Percentiles rank a stretch among this genome's conserved stretches.
Evolutionary conservation across 768 basidiomycete genomes (phyloP).

Genomic region (Phlebiopsis flavidoalba): DNA sequence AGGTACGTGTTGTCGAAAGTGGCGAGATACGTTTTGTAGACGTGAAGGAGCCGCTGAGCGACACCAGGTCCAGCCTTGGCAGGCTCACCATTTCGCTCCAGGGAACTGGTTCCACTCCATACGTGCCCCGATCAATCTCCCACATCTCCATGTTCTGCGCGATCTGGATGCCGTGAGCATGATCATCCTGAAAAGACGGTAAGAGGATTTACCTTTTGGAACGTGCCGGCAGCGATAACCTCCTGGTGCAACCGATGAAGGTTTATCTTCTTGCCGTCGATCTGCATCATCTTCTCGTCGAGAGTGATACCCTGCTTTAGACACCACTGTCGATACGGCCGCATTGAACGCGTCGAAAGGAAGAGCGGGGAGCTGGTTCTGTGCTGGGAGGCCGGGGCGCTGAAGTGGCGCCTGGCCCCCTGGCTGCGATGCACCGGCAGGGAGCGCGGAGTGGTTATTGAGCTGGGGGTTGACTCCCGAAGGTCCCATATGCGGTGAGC

Average conservation of each 20-base stretch:
- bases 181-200: slow-evolving; percentile 7
- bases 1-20: slow-evolving; percentile 45
- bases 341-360: slow-evolving; percentile 37
- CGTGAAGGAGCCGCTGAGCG: slow-evolving; percentile 53
- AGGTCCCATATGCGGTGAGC: slow-evolving; percentile 3
- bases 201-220: slow-evolving; percentile 33
- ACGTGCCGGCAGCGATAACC: slow-evolving; percentile 58
- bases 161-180: slow-evolving; percentile 10
- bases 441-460: background rate
- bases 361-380: slow-evolving; percentile 11
- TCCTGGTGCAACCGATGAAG: slow-evolving; percentile 51
- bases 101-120: slow-evolving; percentile 65
- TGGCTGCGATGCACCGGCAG: background rate
- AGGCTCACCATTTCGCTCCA: slow-evolving; percentile 42
- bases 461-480: background rate
- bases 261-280: slow-evolving; percentile 56
- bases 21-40: slow-evolving; percentile 55
- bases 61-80: slow-evolving; percentile 56
- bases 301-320: slow-evolving; percentile 34
- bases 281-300: slow-evolving; percentile 36
- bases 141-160: slow-evolving; percentile 39
- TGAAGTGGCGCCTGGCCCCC: slow-evolving; percentile 35
- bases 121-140: slow-evolving; percentile 61
- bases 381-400: slow-evolving; percentile 21
- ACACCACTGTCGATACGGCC: slow-evolving; percentile 46